Evolutionary conservation across 768 basidiomycete genomes (phyloP).

Genomic region (Lentinula sp.): DNA sequence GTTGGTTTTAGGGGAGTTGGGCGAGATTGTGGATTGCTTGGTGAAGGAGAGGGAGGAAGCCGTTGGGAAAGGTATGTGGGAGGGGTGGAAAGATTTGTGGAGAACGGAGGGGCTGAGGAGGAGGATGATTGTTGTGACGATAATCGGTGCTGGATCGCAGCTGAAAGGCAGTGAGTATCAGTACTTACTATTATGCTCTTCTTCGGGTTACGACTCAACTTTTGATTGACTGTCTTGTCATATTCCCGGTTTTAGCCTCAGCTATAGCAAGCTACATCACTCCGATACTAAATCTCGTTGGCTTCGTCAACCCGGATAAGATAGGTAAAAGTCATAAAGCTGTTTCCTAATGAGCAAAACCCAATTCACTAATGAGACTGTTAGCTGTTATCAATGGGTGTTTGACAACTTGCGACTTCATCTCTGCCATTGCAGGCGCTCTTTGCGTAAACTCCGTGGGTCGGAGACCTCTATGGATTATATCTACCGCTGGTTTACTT

Average conservation of each 20-base stretch:
- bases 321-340: not conserved
- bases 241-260: not conserved
- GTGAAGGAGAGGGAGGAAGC: not conserved
- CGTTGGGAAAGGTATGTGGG: not conserved
- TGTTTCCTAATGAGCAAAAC: not conserved
- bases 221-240: not conserved
- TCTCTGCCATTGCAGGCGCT: slow-evolving; percentile 1
- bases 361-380: not conserved
- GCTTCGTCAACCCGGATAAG: not conserved
- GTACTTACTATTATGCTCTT: not conserved
- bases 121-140: not conserved
- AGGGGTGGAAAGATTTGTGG: slow-evolving; percentile 3
- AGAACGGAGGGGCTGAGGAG: not conserved
- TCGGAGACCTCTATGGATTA: slow-evolving; percentile 1
- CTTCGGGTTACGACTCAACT: not conserved
- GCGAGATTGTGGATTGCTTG: not conserved
- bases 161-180: not conserved
- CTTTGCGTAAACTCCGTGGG: slow-evolving; percentile 1
- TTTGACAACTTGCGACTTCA: slow-evolving; percentile 2
- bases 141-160: slow-evolving; percentile 3
- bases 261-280: slow-evolving; percentile 3
- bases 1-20: not conserved
- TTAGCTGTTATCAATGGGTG: not conserved
- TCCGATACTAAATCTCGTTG: not conserved
- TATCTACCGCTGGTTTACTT: not conserved